Evolutionary conservation across 2,329 filamentous ascomycete species (phyloP).

Genomic region (Colletotrichum sp.): DNA sequence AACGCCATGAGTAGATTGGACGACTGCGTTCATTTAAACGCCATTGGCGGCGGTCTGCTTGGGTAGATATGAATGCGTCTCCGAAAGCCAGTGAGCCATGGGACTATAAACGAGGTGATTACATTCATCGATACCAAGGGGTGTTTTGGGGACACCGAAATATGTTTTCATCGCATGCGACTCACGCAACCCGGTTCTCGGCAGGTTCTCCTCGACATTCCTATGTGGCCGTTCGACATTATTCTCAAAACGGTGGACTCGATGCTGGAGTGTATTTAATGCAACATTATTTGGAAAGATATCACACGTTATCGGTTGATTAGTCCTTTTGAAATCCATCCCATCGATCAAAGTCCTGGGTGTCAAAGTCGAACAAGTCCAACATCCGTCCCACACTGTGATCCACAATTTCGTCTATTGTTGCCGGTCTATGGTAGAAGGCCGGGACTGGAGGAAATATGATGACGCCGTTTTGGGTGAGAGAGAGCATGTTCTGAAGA

Average conservation of each 20-base stretch:
- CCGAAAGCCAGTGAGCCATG: background rate
- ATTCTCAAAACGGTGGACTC: background rate
- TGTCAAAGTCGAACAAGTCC: conserved; percentile 47
- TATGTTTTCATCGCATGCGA: background rate
- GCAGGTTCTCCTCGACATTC: background rate
- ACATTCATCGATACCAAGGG: background rate
- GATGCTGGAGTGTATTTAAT: background rate
- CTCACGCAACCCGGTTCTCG: background rate
- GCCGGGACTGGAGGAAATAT: conserved; percentile 50
- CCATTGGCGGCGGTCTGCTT: background rate
- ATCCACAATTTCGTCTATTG: conserved; percentile 44
- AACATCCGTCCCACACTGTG: conserved; percentile 52
- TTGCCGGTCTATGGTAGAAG: conserved; percentile 44
- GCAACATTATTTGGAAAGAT: background rate
- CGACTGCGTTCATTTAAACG: background rate
- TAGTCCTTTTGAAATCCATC: conserved; percentile 26
- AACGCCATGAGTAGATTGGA: background rate
- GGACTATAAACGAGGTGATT: background rate
- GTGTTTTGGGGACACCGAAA: background rate
- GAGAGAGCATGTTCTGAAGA: conserved; percentile 46
- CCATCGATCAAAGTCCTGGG: conserved; percentile 43
- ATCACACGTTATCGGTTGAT: background rate
- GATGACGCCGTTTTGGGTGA: conserved; percentile 40
- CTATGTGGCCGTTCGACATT: background rate
- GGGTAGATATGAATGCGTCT: background rate